Evolutionary conservation across 2,329 filamentous ascomycete species (phyloP), one percentile per base, ranked within the genome.

Genomic region (Epichloe bromicola): DNA sequence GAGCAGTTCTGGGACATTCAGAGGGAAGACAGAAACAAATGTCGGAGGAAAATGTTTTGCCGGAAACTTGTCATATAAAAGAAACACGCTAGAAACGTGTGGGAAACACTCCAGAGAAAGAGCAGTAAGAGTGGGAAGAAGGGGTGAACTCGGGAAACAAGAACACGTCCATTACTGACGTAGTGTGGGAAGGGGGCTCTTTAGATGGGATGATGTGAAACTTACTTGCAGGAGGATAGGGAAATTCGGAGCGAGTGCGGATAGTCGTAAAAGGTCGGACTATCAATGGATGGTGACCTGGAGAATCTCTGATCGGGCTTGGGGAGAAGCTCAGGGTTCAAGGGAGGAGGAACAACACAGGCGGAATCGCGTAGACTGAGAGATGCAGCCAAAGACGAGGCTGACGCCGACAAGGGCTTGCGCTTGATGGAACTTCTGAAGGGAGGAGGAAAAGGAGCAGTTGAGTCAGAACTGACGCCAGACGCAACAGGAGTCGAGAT

Each of bases 261-360:
- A 58, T 78, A 80, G 59, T 80, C 76, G 73, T 82, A 82, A 46
- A 82, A 66, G 34, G 77, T 81, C 54, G 78, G 79, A 61, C 78
- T 82, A 63, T 82, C 78, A 50, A 80, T 63, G 14, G 77, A 75
- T 57, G 67, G 75, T 34, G 74, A 73, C 54, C 78, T 71, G n/a
- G 71, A 70, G 60, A 77, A 79, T 47, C 77, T 66, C 54, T 73
- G 70, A 46, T 74, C 74, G n/a, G 76, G 74, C 54, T 70, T 69
- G 41, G 47, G 51, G 40, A 52, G 67, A 20, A 75, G 65, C 53
- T 72, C 68, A 49, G 67, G 63, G 46, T 59, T 65, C 38, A 66
- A 64, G 10, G 60, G 59, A n/a, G 60, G 45, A 12, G 51, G 55
- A 14, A 49, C 41, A 12, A 42, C 23, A 12, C 12, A 20, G 23